A percentile compares a stretch with the other conserved stretches of the same genome.
Conservation (phyloP, 2,329 filamentous ascomycete species). For the Capronia coronata region DNA sequence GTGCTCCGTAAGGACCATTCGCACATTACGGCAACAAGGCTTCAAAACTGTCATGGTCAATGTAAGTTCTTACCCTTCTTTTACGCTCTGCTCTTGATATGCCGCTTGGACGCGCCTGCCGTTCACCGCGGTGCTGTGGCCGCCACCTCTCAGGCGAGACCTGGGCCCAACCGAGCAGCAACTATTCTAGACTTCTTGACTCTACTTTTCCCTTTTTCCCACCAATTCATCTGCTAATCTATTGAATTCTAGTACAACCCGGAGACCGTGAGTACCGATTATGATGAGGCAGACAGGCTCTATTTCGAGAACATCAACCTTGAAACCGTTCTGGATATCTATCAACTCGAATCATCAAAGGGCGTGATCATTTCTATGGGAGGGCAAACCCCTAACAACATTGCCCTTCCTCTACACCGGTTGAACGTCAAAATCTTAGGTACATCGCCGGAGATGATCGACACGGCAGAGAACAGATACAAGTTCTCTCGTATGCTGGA, state of each 20-base stretch:
- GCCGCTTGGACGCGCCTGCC: no score
- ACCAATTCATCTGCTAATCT: constrained; percentile 1
- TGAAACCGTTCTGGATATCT: constrained; percentile 88
- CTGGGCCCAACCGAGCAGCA: no score
- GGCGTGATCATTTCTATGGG: constrained; percentile 94
- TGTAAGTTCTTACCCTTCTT: constrained; percentile 26
- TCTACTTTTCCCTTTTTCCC: constrained; percentile 1
- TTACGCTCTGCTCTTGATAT: background rate
- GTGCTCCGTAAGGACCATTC: constrained; percentile 92
- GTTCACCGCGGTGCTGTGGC: no score
- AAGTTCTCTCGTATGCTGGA: constrained; percentile 99
- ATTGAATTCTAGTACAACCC: constrained; percentile 59
- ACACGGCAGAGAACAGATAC: constrained; percentile 93
- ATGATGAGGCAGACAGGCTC: constrained; percentile 85
- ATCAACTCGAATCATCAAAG: constrained; percentile 72
- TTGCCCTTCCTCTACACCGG: constrained; percentile 80
- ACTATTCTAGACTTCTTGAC: no score
- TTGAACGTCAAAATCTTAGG: constrained; percentile 88
- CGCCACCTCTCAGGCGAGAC: no score
- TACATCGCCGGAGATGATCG: constrained; percentile 98
- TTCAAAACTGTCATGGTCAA: constrained; percentile 97
- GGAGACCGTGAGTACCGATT: constrained; percentile 83
- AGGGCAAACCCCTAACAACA: constrained; percentile 96
- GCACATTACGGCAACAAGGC: constrained; percentile 74
- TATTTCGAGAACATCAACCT: constrained; percentile 96